These are phyloP conservation scores for Paecilomyces dactylethromorphus DNA, from an alignment of 2,329 filamentous ascomycete species.

Conservation along the genomic window DNA sequence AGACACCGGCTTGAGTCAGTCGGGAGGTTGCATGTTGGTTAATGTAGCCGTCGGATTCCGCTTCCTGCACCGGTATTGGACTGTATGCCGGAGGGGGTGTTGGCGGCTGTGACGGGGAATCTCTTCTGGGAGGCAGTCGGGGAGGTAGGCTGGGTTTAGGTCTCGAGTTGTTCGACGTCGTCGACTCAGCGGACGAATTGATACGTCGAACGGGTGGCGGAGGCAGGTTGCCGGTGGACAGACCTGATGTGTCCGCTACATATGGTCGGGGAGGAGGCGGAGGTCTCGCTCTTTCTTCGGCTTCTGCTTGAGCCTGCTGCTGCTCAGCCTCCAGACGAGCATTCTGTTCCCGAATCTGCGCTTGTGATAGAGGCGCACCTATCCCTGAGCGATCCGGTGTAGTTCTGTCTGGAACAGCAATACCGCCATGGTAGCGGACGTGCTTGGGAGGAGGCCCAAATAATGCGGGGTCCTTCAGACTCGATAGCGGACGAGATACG, in stretches of 20 bases:
- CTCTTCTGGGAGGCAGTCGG: constrained; percentile 63
- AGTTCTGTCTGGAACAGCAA: constrained; percentile 38
- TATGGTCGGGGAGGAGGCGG: constrained; percentile 58
- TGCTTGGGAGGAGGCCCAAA: constrained; percentile 79
- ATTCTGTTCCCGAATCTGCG: constrained; percentile 26
- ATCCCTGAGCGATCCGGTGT: constrained; percentile 37
- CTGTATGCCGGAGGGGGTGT: constrained; percentile 42
- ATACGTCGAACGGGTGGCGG: constrained; percentile 57
- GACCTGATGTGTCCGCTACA: constrained; percentile 61
- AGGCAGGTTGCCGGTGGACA: constrained; percentile 62
- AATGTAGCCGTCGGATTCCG: constrained; percentile 30
- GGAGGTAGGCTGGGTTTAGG: constrained; percentile 57
- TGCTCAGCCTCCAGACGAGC: constrained; percentile 19
- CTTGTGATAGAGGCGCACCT: constrained; percentile 37
- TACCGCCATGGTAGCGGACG: constrained; percentile 42
- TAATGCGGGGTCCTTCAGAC: constrained; percentile 66
- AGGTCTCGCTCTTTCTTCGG: constrained; percentile 31
- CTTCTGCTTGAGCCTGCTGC: constrained; percentile 16
- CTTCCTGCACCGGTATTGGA: constrained; percentile 29
- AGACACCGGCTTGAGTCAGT: constrained; percentile 67
- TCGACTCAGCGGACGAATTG: constrained; percentile 21
- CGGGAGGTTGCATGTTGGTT: constrained; percentile 58
- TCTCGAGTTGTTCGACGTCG: constrained; percentile 23
- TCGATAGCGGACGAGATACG: constrained; percentile 57
- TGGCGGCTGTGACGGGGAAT: constrained; percentile 40